Base-by-base conservation (phyloP, 768 basidiomycete species). In the Butyriboletus loyo region DNA sequence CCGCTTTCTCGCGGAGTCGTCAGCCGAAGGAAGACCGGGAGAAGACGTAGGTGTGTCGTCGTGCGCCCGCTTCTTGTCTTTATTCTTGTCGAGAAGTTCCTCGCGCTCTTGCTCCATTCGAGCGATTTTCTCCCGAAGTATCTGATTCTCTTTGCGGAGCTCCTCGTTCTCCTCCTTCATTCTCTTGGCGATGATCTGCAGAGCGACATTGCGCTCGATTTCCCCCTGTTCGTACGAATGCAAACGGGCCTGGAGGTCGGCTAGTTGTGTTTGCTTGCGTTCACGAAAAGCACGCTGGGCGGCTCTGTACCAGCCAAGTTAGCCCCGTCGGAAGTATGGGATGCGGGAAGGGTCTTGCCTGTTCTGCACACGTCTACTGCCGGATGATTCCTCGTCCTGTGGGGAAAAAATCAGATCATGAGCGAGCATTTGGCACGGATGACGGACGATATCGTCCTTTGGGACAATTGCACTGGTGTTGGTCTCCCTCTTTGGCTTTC, bases 211-310 rank as follows among this genome's bases (percentile, higher is more conserved):
- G 50, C 89, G 84, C 66, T 93, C 88, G 25, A 92, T 84, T 66
- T 93, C 91, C n/a, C 92, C 92, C 65, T 90, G 88, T 66, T 94
- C 91, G 61, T 92, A 93, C 19, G 82, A 81, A 56, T 88, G 85
- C 46, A 94, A 76, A 42, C 90, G 87, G 45, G 90, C 86, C 70
- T 94, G 91, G 32, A 94, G 79, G 56, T 92, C 91, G 9, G 88
- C 84, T 32, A 94, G 85, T 63, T 92, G 91, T 5, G 87, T 84
- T 66, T 93, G 90, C 71, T 90, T 93, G 54, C 92, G 82, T 64
- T 93, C 92, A 43, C 92, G 81, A 70, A 94, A 93, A 13, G 92
- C 91, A 34, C 92, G 86, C 66, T 94, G 92, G 13, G 91, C 91
- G 28, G 87, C 89, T 64, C 92, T 92, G 60, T 15, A 46, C n/a